phyloP scores from a whole-genome alignment of 1,139 yeast species.

The Saccharomyces uvarum region DNA sequence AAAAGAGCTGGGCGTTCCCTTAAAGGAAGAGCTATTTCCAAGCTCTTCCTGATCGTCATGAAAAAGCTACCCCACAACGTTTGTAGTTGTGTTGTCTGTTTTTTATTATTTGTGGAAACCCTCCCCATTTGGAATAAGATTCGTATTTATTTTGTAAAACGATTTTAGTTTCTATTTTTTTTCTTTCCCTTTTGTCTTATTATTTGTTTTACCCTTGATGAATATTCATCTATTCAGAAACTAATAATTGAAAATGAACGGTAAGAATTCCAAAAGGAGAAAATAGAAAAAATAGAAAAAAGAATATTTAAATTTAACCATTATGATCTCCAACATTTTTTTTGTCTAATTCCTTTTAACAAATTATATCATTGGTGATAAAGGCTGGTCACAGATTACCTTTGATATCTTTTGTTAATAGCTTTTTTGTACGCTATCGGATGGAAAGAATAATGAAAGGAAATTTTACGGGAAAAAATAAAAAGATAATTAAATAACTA shows the following conservation, averaged over 20 bases:
- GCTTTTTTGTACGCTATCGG: not conserved
- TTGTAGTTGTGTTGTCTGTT: not conserved
- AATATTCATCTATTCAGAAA: not conserved
- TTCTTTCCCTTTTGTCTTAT: not conserved
- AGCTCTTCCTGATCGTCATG: conserved; percentile 27
- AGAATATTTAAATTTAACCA: not conserved
- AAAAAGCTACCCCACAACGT: conserved; percentile 2
- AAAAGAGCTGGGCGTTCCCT: conserved; percentile 86
- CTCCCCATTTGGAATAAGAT: not conserved
- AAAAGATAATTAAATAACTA: not conserved
- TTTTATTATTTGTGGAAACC: not conserved
- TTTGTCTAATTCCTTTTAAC: not conserved
- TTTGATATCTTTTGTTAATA: not conserved
- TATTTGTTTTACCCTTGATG: conserved; percentile 15
- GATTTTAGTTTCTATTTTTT: not conserved
- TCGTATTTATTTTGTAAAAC: conserved; percentile 1
- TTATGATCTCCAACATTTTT: not conserved
- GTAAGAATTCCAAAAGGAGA: not conserved
- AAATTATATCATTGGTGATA: not conserved
- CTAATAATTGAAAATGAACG: not conserved
- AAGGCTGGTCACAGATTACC: not conserved
- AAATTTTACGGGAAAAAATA: not conserved
- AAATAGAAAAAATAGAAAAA: not conserved
- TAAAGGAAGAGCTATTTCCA: conserved; percentile 81
- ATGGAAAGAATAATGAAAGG: not conserved